Base-by-base conservation (phyloP, 1,139 yeast species). In the Pichia sp. region DNA sequence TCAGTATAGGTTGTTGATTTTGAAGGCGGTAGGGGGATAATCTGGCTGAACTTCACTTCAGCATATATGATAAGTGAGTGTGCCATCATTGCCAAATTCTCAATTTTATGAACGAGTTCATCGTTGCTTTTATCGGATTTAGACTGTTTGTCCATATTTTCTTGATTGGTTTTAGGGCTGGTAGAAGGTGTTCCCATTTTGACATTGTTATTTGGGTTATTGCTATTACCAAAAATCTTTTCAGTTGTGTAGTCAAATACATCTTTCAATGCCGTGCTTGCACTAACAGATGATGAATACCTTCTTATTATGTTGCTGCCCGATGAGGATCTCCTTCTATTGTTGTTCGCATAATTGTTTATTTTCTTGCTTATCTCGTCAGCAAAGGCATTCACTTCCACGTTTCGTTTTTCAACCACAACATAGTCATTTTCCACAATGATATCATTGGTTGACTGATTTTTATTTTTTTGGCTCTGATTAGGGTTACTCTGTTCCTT, bases 381-480 rank as follows among this genome's bases (percentile, higher is more conserved):
- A 8, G 97, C 97, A 46, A 92, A 70, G 1, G 95, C 94, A 65
- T 92, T 92, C 9, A 92, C 95, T 62, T 92, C 97, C 4, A 92
- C 97, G 0, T 94, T 87, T 44, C 95, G 75, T 62, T 88, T 90
- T 61, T 92, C 97, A 29, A 92, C 92, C 36, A 92, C 95, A 39
- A 92, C 97, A 56, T 92, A 92, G 57, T 88, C 97, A 52, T 78
- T 79, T 54, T 85, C 95, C 46, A 48, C 50, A 33, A 48, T 23
- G 1, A 48, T 26, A 29, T 45, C 46, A 16, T 16, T 16, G 23
- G 23, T 16, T 16, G 27, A 6, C 9, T 29, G 29, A 16, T 5
- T 33, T 16, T 16, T 33, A n/a, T 23, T 34, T 39, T 29, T 38
- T 29, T 2, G 23, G 11, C 27, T 28, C 3, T 27, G 9, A 27